Evolutionary conservation across 2,329 filamentous ascomycete genomes (phyloP).

Genomic region (Trichoderma citrinoviride): DNA sequence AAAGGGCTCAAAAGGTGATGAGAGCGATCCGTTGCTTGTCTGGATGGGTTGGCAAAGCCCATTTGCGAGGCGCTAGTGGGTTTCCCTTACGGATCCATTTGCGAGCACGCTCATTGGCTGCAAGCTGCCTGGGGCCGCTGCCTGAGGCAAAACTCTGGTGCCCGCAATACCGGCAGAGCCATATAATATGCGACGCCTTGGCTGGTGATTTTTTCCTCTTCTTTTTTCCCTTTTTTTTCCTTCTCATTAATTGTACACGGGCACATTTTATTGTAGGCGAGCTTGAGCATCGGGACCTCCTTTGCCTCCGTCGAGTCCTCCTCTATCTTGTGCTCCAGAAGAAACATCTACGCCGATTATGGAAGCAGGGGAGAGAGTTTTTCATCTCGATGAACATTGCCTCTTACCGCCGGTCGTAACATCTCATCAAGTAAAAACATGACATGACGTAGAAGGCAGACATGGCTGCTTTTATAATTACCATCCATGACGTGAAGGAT

Average conservation of each 20-base stretch:
- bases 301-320: constrained; percentile 59
- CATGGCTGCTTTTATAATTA: background rate
- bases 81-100: constrained; percentile 42
- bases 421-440: constrained; percentile 36
- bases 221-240: constrained; percentile 42
- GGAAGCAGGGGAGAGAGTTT: constrained; percentile 63
- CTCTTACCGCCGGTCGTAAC: constrained; percentile 75
- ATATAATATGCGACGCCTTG: background rate
- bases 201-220: background rate
- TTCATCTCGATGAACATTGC: constrained; percentile 58
- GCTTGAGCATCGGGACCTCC: constrained; percentile 48
- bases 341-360: constrained; percentile 59
- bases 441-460: background rate
- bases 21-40: constrained; percentile 33
- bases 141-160: constrained; percentile 37
- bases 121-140: constrained; percentile 26
- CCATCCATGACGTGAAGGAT: background rate
- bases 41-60: constrained; percentile 30
- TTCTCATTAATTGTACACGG: constrained; percentile 60
- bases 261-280: constrained; percentile 72
- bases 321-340: constrained; percentile 73
- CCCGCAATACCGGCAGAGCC: background rate
- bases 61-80: constrained; percentile 21
- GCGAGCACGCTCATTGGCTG: constrained; percentile 43
- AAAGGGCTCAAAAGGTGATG: constrained; percentile 31